These are phyloP conservation scores for Sporothrix schenckii DNA, from an alignment of 2,329 filamentous ascomycete genomes.

Conservation along the genomic window DNA sequence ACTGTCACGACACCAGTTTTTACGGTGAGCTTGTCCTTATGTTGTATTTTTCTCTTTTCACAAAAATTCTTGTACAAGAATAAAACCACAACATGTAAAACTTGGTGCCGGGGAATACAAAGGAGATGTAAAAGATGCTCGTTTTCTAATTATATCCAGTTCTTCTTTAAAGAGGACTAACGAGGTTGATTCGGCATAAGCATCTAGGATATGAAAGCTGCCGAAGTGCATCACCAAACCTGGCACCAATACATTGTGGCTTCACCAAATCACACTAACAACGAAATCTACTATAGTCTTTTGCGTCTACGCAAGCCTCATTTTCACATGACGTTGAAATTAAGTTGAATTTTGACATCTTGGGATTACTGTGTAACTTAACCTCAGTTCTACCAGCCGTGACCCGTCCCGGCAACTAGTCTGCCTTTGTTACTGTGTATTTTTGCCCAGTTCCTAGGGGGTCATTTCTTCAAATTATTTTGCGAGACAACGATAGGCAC, in stretches of 20 bases:
- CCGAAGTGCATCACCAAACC: too few relatives aligned
- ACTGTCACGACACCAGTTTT: too few relatives aligned
- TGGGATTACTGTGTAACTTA: constrained; percentile 15
- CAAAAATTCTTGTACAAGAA: too few relatives aligned
- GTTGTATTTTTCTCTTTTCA: too few relatives aligned
- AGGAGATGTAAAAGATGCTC: too few relatives aligned
- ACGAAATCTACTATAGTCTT: neutral
- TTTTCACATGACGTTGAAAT: neutral
- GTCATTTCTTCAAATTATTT: neutral
- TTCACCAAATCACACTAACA: neutral
- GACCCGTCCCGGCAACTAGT: neutral
- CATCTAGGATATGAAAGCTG: too few relatives aligned
- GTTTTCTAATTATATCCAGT: too few relatives aligned
- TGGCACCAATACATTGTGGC: neutral
- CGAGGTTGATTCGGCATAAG: too few relatives aligned
- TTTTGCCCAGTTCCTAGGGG: constrained; percentile 16
- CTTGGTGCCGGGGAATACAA: too few relatives aligned
- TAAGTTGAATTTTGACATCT: neutral
- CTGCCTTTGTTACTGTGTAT: neutral
- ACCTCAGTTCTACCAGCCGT: neutral
- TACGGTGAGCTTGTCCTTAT: too few relatives aligned
- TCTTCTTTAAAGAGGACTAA: too few relatives aligned
- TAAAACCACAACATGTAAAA: too few relatives aligned
- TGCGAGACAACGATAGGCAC: neutral
- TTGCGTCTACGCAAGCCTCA: neutral